Evolutionary conservation across 768 basidiomycete genomes (phyloP), one percentile per base, ranked within the genome.

Genomic region (Tephrocybe sp.): DNA sequence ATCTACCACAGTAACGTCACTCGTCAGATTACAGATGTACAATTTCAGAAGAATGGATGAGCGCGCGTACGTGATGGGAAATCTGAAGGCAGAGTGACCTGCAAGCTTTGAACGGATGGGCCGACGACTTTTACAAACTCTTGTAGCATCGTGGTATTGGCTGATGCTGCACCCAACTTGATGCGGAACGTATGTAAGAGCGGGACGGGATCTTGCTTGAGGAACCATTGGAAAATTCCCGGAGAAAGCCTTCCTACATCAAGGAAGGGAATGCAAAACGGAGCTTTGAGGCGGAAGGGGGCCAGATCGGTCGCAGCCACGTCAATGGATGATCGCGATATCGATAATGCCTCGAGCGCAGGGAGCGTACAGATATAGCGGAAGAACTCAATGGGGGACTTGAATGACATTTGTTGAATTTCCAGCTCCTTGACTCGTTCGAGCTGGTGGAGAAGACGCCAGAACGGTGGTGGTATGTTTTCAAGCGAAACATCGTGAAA

Each of bases 301-400:
- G 43, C 50, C 29, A 54, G 33, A 41, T 59, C 56, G 8, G 29
- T 3, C 9, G 45, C 41, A 8, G 46, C 42, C 13, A 52, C 36
- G 21, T 59, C 52, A 47, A 61, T 61, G 29, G 48, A 59, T 36
- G 63, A 56, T 36, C 57, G 54, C n/a, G 62, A 62, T 25, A 68
- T 61, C 6, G 65, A 61, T 10, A 69, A 49, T 5, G 48, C 55
- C 42, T 63, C 56, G 2, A 68, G 58, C 12, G 55, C 46, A 1
- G 63, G 64, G 9, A 67, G 54, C n/a, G 62, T 59, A 10, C 62
- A 60, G 36, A 66, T 49, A 45, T 64, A 64, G 16, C 46, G 51
- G 45, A 69, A 63, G 50, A 69, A 62, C 6, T 50, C 39, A 13
- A 52, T 47, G 8, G 63, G 56, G 16, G 56, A 52, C 22, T 61